phyloP scores from a whole-genome alignment of 2,329 filamentous ascomycete genomes.

The Septoria linicola region DNA sequence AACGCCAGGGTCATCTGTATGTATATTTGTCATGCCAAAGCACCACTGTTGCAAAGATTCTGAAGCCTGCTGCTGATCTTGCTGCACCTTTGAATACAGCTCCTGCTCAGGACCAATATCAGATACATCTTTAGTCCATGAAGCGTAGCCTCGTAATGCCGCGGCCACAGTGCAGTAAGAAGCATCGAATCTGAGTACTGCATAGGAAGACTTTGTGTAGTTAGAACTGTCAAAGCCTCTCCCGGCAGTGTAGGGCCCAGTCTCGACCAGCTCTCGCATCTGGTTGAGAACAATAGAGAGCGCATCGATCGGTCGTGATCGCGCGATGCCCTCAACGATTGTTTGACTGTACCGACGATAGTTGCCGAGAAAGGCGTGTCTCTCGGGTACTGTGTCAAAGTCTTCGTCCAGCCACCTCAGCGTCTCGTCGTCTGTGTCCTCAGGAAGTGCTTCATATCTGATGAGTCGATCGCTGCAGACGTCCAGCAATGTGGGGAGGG shows the following conservation, averaged over 20 bases:
- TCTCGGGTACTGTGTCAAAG: slow-evolving; percentile 89
- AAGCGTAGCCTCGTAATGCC: slow-evolving; percentile 81
- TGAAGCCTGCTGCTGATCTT: slow-evolving; percentile 55
- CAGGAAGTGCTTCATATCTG: slow-evolving; percentile 81
- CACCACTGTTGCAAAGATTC: slow-evolving; percentile 62
- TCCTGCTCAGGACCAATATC: slow-evolving; percentile 47
- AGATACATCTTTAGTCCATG: slow-evolving; percentile 60
- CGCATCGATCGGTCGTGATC: slow-evolving; percentile 77
- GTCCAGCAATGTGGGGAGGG: slow-evolving; percentile 75
- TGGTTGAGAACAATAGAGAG: slow-evolving; percentile 81
- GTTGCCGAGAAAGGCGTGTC: slow-evolving; percentile 92
- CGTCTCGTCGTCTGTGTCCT: slow-evolving; percentile 76
- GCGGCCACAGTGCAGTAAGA: slow-evolving; percentile 88
- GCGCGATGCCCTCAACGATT: slow-evolving; percentile 82
- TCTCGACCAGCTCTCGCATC: slow-evolving; percentile 70
- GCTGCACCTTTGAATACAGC: slow-evolving; percentile 53
- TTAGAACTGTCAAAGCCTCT: slow-evolving; percentile 58
- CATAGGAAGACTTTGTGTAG: slow-evolving; percentile 65
- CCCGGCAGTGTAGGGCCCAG: slow-evolving; percentile 67
- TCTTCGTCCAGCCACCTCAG: slow-evolving; percentile 85
- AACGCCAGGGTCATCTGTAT: slow-evolving; percentile 57
- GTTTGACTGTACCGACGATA: slow-evolving; percentile 88
- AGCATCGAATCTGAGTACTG: slow-evolving; percentile 78
- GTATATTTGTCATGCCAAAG: slow-evolving; percentile 65
- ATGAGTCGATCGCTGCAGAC: slow-evolving; percentile 80